Percentiles rank a stretch among this genome's conserved stretches.
phyloP scores from a whole-genome alignment of 139 green algal genomes.

The Pleodorina starrii region DNA sequence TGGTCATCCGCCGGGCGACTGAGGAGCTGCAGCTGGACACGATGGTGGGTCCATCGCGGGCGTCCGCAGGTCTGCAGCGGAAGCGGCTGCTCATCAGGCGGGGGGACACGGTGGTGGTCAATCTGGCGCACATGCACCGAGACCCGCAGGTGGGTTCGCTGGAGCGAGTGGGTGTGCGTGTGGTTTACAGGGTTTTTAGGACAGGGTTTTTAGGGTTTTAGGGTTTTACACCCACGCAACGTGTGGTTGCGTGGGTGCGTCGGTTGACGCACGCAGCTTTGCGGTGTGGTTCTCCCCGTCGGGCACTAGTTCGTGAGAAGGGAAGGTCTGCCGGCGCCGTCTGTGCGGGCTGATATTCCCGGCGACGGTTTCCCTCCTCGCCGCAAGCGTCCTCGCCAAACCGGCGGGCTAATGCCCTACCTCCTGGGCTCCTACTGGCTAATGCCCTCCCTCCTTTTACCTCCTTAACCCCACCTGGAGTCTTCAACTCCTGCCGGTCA shows the following conservation, averaged over 20 bases:
- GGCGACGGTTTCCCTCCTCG: background rate
- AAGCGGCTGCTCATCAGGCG: background rate
- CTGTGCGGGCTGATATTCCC: background rate
- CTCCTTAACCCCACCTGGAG: too few relatives aligned
- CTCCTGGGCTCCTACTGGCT: too few relatives aligned
- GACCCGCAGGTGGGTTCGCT: slow-evolving; percentile 6
- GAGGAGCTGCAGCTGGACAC: background rate
- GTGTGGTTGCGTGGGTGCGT: background rate
- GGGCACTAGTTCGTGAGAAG: background rate
- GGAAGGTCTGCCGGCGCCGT: background rate
- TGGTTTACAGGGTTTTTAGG: background rate
- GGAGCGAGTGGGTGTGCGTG: background rate
- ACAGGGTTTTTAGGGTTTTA: background rate
- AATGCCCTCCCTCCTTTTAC: too few relatives aligned
- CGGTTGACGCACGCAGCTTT: background rate
- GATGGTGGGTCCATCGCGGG: background rate
- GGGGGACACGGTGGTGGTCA: slow-evolving; percentile 48
- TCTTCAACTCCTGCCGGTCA: too few relatives aligned
- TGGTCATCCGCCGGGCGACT: slow-evolving; percentile 42
- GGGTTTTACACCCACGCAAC: background rate
- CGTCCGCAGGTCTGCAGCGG: background rate
- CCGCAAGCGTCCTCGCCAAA: background rate
- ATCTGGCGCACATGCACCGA: slow-evolving; percentile 44
- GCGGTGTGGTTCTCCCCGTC: background rate
- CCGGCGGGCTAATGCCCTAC: too few relatives aligned